Base-by-base conservation (phyloP, 2,329 filamentous ascomycete genomes). In the Alternaria burnsii region DNA sequence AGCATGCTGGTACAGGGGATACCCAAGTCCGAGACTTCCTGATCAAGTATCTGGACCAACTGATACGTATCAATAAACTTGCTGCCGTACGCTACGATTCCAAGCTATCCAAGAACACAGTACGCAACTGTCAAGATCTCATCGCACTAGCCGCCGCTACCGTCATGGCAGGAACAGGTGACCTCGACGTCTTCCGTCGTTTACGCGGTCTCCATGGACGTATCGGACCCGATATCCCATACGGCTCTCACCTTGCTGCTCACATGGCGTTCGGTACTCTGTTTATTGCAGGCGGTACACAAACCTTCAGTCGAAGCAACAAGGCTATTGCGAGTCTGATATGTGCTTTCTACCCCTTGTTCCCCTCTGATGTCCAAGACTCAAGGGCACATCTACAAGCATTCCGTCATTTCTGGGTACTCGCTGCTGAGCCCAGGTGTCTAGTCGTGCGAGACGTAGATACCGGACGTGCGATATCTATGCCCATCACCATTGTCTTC, bases 151-250 rank as follows among this genome's bases (percentile, higher is more conserved):
- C 93, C 6, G 88, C 88, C 22, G 89, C 95, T 0, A 92, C 91
- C 2, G 92, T 98, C 52, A 98, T 98, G 94, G 93, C 96, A 6
- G 95, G 95, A 28, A 97, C 93, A 0, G 95, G 96, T 40, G 96
- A 99, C 73, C 82, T 99, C 20, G 81, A 87, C 2, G 89, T 97
- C 1, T 91, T 98, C 70, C 89, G 95, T 22, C 89, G 94, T 14
- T 84, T 99, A 32, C 90, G 95, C 16, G 88, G 91, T 16, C 86
- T 99, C 40, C 96, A 99, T 76, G 94, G 94, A 22, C 89, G 94
- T 16, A 89, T 94, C 54, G 91, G 97, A 59, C 82, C 86, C 1
- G 92, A 95, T 38, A 94, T 91, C 0, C 90, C 94, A 0, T 99
- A 97, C 73, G 95, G 95, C 46, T 97, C 93, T 55, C 94, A 99